Percentiles rank a stretch among this genome's conserved stretches.
Evolutionary conservation across 1,284 basidiomycete genomes (phyloP).

Genomic region (Schizophyllum commune): DNA sequence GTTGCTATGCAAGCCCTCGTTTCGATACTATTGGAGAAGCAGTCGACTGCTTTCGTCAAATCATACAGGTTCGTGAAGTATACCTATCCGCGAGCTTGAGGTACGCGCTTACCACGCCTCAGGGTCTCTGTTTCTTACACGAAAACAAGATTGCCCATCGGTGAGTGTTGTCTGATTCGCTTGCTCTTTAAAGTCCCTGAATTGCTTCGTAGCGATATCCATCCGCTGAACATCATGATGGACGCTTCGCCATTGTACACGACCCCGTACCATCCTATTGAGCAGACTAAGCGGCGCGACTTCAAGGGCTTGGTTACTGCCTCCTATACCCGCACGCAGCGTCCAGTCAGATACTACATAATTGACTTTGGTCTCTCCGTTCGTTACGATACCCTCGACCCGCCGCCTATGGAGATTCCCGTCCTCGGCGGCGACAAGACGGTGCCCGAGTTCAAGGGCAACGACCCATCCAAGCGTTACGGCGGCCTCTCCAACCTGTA

Average conservation of each 20-base stretch:
- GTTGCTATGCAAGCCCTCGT: conserved; percentile 10
- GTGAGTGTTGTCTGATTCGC: background rate
- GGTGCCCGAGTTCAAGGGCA: background rate
- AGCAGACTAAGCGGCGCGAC: background rate
- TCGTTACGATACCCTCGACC: conserved; percentile 1
- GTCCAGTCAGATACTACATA: conserved; percentile 12
- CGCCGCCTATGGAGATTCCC: background rate
- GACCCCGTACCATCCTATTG: conserved; percentile 7
- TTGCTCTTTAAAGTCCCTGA: background rate
- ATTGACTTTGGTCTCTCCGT: conserved; percentile 11
- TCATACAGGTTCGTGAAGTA: conserved; percentile 15
- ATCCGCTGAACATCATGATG: conserved; percentile 3
- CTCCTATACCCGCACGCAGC: conserved; percentile 8
- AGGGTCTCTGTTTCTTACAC: conserved; percentile 5
- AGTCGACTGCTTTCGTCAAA: conserved; percentile 22
- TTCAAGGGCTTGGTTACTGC: conserved; percentile 2
- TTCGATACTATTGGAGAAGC: conserved; percentile 26
- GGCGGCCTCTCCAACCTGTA: background rate
- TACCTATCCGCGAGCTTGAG: conserved; percentile 13
- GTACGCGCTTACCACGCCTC: conserved; percentile 1
- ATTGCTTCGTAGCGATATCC: background rate
- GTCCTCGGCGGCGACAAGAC: background rate
- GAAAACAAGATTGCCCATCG: background rate
- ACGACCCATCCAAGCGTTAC: background rate
- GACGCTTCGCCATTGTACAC: conserved; percentile 5